Percentiles rank a stretch among this genome's conserved stretches.
These are phyloP conservation scores for Candida endomychidarum DNA, from an alignment of 805 yeast species.

Conservation along the genomic window DNA sequence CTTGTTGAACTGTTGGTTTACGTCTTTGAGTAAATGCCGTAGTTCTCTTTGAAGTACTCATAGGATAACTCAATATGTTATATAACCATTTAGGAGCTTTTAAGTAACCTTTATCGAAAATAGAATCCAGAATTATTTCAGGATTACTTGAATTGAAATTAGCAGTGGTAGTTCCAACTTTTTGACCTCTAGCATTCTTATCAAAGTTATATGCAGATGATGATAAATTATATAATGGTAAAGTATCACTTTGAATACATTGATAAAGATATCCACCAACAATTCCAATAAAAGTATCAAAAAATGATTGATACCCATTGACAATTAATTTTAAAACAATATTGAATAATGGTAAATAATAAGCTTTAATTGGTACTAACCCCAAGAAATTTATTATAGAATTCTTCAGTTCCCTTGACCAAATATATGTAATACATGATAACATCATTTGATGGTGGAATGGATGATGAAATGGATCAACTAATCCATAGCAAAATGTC, in stretches of 20 bases:
- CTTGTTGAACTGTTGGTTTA: neutral
- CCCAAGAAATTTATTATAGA: slow-evolving; percentile 53
- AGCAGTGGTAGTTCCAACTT: slow-evolving; percentile 31
- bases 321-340: slow-evolving; percentile 35
- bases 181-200: slow-evolving; percentile 18
- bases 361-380: slow-evolving; percentile 53
- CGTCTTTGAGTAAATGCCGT: slow-evolving; percentile 24
- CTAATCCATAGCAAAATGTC: slow-evolving; percentile 27
- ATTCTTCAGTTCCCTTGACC: slow-evolving; percentile 59
- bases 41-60: slow-evolving; percentile 22
- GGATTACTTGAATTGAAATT: slow-evolving; percentile 7
- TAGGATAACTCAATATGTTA: slow-evolving; percentile 30
- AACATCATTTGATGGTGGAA: slow-evolving; percentile 42
- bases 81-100: slow-evolving; percentile 53
- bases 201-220: slow-evolving; percentile 27
- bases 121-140: slow-evolving; percentile 36
- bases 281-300: slow-evolving; percentile 50
- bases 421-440: slow-evolving; percentile 57
- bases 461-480: slow-evolving; percentile 18
- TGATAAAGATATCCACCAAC: slow-evolving; percentile 58
- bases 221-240: slow-evolving; percentile 40
- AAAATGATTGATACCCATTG: slow-evolving; percentile 41
- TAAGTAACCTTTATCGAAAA: slow-evolving; percentile 53
- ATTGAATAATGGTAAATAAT: slow-evolving; percentile 50
- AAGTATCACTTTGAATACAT: slow-evolving; percentile 59